Evolutionary conservation across 164 flowering plant genomes (phyloP).

Genomic region (Liriodendron chinense): DNA sequence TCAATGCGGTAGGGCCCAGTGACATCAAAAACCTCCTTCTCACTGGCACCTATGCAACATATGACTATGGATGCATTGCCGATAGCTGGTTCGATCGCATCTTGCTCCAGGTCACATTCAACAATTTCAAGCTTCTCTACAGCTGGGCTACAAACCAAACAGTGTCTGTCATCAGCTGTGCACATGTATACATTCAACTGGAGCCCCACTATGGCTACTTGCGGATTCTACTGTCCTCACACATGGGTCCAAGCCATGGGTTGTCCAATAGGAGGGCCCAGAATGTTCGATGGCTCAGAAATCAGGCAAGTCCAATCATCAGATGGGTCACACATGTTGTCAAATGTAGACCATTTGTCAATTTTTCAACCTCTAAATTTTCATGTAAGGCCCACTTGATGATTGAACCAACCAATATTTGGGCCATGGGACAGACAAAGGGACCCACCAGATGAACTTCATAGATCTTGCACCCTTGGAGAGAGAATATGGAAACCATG

Average conservation of each 20-base stretch:
- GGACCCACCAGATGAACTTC: too few species aligned
- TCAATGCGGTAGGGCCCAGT: slow-evolving; percentile 95
- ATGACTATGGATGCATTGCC: slow-evolving; percentile 77
- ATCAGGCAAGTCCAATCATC: not conserved
- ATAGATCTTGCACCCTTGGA: too few species aligned
- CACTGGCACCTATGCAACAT: slow-evolving; percentile 99
- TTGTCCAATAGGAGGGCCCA: not conserved
- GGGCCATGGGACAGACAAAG: too few species aligned
- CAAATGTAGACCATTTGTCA: not conserved
- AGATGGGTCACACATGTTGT: too few species aligned
- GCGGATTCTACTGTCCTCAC: not conserved
- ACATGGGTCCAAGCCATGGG: not conserved
- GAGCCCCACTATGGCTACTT: not conserved
- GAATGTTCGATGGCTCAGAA: not conserved
- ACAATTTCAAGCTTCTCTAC: slow-evolving; percentile 92
- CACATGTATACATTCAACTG: not conserved
- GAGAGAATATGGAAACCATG: not conserved
- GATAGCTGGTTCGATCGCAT: slow-evolving; percentile 60
- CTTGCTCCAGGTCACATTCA: slow-evolving; percentile 85
- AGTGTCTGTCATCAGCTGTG: slow-evolving; percentile 40
- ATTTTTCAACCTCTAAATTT: not conserved
- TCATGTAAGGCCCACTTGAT: too few species aligned
- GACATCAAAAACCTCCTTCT: slow-evolving; percentile 86
- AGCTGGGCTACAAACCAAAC: slow-evolving; percentile 92
- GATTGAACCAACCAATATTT: too few species aligned